Conservation (phyloP, 164 flowering plant species). For the Pachysandra terminalis region DNA sequence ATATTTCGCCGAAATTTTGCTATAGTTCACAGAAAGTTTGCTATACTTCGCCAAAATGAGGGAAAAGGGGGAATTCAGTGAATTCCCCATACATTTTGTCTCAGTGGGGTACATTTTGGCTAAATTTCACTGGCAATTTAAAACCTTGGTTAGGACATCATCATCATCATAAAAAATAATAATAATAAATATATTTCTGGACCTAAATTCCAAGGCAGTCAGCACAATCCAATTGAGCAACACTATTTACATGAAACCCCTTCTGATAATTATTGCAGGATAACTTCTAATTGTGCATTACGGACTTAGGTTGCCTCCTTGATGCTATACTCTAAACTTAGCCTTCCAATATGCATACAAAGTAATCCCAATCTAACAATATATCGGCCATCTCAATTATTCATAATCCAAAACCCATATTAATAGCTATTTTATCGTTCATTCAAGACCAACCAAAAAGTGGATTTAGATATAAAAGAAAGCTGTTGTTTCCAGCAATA, state of each 20-base stretch:
- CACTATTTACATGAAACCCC: background rate
- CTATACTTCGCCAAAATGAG: too few species aligned
- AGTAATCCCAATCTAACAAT: background rate
- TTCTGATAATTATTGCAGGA: too few species aligned
- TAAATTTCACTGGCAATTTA: too few species aligned
- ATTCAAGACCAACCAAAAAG: background rate
- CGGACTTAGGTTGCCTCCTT: background rate
- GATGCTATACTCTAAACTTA: background rate
- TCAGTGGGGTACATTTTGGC: too few species aligned
- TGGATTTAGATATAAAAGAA: background rate
- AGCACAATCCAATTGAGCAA: too few species aligned
- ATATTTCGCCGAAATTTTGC: too few species aligned
- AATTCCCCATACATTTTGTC: too few species aligned
- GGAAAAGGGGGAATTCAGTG: too few species aligned
- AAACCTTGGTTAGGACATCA: background rate
- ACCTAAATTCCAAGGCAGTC: too few species aligned
- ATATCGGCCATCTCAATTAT: background rate
- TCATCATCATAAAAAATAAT: background rate
- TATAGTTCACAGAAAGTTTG: too few species aligned
- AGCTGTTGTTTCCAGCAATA: background rate
- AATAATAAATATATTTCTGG: too few species aligned
- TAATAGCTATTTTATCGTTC: background rate
- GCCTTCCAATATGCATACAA: background rate
- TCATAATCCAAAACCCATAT: background rate
- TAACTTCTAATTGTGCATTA: background rate